Percentiles rank a stretch among this genome's conserved stretches.
phyloP scores from a whole-genome alignment of 2,329 filamentous ascomycete genomes.

The Trichoderma atrobrunneum region DNA sequence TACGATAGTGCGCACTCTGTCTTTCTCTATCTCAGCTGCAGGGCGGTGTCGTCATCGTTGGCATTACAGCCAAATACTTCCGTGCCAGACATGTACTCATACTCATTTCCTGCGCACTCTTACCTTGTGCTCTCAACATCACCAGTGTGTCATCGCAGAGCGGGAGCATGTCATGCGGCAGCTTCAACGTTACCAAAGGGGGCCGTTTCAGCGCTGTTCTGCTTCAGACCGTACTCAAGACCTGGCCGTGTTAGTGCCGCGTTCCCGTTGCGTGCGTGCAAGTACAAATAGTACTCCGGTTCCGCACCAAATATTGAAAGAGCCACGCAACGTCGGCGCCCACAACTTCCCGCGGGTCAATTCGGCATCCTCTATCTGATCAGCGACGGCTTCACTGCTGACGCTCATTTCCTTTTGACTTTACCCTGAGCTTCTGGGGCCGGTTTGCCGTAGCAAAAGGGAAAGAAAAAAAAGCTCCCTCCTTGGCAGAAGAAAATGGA shows the following conservation, averaged over 20 bases:
- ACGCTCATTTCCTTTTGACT: neutral
- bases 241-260: neutral
- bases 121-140: neutral
- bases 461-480: neutral
- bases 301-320: neutral
- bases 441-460: neutral
- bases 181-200: neutral
- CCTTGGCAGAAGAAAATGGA: conserved; percentile 12
- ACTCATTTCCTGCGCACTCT: neutral
- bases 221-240: neutral
- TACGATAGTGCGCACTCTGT: neutral
- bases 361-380: neutral
- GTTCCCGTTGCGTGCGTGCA: neutral
- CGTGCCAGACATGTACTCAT: neutral
- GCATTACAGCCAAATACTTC: neutral
- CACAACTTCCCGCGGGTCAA: neutral
- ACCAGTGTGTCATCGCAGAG: neutral
- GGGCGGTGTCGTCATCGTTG: neutral
- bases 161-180: neutral
- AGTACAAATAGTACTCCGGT: neutral
- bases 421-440: neutral
- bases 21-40: neutral
- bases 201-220: conserved; percentile 1
- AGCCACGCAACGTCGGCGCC: neutral
- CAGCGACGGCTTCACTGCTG: neutral